Base-by-base conservation (phyloP, 768 basidiomycete species). In the Amanita rimosa region DNA sequence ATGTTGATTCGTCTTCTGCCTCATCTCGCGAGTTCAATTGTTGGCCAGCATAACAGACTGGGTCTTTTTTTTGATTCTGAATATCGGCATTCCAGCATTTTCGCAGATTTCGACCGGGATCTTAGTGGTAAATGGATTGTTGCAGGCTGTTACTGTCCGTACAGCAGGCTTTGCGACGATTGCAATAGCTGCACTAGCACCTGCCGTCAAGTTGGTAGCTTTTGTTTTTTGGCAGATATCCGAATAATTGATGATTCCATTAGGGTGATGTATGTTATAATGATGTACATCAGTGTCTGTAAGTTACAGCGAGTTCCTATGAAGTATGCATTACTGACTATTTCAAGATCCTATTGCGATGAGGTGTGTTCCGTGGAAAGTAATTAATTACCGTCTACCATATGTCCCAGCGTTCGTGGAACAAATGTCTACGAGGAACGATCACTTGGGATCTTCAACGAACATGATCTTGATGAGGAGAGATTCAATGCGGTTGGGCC, bases 211-310 rank as follows among this genome's bases (percentile, higher is more conserved):
- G 87, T 86, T 59, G 48, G 83, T 70, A 13, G 5, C 24, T 38
- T 7, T 35, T 21, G 14, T 6, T 27, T 10, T 13, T 27, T n/a
- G 4, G 24, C 8, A 13, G 5, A 17, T 26, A 24, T 34, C 26
- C n/a, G 6, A 3, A n/a, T 24, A 50, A 11, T 42, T 54, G 17
- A 54, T 36, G 11, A 45, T 10, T 33, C 11, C 9, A 45, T 53
- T 56, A 90, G 86, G 60, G 86, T 94, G 0, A 63, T 94, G 36
- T 94, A 85, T 60, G 80, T 89, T 2, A 72, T 93, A 57, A 95
- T 93, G 93, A 98, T 95, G 93, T 91, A 87, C 58, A 79, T 90
- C 56, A 81, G 80, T 57, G 75, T 85, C 53, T 85, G 86, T 88
- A 57, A 66, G 82, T 75, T 45, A 45, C 7, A 16, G 14, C 47